These are phyloP conservation scores for Arthrobotrys musiformis DNA, from an alignment of 2,329 filamentous ascomycete genomes.

Conservation along the genomic window DNA sequence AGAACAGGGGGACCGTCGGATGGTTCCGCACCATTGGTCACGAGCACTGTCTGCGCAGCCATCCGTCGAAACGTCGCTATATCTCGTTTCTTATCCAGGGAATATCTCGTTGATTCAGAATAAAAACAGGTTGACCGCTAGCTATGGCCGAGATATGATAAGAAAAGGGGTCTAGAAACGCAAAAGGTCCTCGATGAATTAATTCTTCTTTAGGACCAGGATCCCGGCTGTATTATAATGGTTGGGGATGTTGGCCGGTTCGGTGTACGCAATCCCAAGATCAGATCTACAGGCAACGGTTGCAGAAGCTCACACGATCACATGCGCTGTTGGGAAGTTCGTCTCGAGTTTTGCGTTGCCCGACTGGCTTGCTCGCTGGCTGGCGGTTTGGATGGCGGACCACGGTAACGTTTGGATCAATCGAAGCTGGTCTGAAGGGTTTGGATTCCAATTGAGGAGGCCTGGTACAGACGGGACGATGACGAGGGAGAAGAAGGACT, in stretches of 20 bases:
- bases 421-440: not conserved
- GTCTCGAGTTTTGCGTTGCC: constrained; percentile 43
- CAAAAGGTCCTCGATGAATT: not conserved
- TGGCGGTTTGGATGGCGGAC: not conserved
- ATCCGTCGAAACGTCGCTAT: constrained; percentile 26
- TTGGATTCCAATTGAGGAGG: not conserved
- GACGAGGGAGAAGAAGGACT: not conserved
- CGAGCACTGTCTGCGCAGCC: constrained; percentile 38
- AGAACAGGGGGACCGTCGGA: not conserved
- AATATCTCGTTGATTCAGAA: not conserved
- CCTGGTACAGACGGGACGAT: not conserved
- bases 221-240: constrained; percentile 2
- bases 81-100: not conserved
- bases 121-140: not conserved
- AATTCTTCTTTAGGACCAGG: not conserved
- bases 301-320: constrained; percentile 49
- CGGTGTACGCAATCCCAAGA: constrained; percentile 29
- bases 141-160: not conserved
- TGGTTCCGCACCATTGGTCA: constrained; percentile 45
- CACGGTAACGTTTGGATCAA: constrained; percentile 6
- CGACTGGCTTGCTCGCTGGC: not conserved
- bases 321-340: constrained; percentile 53
- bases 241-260: constrained; percentile 14
- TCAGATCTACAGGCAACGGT: constrained; percentile 26
- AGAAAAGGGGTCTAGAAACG: too few species aligned